A percentile compares a stretch with the other conserved stretches of the same genome.
phyloP scores from a whole-genome alignment of 2,329 filamentous ascomycete species.

The Emericellopsis atlantica region DNA sequence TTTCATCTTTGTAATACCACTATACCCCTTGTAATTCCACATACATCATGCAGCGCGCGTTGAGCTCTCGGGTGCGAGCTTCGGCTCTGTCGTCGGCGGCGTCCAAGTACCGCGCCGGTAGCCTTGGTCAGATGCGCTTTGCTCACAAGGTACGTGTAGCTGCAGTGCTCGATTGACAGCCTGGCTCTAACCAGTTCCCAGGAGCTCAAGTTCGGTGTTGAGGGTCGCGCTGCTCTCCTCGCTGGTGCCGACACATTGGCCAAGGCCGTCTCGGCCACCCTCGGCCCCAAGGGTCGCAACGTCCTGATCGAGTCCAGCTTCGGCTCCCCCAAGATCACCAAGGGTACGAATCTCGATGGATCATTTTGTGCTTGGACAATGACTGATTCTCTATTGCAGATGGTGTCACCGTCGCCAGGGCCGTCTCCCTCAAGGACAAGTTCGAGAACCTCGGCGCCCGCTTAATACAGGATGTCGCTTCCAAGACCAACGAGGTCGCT shows the following conservation, averaged over 20 bases:
- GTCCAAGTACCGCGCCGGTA: constrained; percentile 49
- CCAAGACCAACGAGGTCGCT: constrained; percentile 97
- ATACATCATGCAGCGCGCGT: constrained; percentile 83
- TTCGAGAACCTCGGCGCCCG: constrained; percentile 98
- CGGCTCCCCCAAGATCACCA: constrained; percentile 98
- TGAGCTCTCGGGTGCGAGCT: constrained; percentile 69
- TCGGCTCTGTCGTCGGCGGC: constrained; percentile 64
- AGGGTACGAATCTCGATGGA: constrained; percentile 47
- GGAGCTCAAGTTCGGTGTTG: constrained; percentile 98
- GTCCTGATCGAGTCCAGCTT: constrained; percentile 98
- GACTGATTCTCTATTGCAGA: constrained; percentile 34
- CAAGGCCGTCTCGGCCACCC: constrained; percentile 88
- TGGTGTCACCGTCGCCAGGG: constrained; percentile 81
- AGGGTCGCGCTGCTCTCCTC: constrained; percentile 78
- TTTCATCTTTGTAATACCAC: constrained; percentile 14
- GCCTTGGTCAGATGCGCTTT: constrained; percentile 86
- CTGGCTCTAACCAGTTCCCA: constrained; percentile 21
- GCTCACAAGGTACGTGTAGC: constrained; percentile 72
- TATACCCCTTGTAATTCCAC: constrained; percentile 17
- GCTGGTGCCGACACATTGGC: constrained; percentile 94
- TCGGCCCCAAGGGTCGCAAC: constrained; percentile 96
- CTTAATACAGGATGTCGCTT: constrained; percentile 93
- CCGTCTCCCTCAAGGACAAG: constrained; percentile 91
- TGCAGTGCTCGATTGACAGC: background rate
- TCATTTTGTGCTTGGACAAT: background rate